Base-by-base conservation (phyloP, 306 rosid species). In the Canavalia ensiformis region DNA sequence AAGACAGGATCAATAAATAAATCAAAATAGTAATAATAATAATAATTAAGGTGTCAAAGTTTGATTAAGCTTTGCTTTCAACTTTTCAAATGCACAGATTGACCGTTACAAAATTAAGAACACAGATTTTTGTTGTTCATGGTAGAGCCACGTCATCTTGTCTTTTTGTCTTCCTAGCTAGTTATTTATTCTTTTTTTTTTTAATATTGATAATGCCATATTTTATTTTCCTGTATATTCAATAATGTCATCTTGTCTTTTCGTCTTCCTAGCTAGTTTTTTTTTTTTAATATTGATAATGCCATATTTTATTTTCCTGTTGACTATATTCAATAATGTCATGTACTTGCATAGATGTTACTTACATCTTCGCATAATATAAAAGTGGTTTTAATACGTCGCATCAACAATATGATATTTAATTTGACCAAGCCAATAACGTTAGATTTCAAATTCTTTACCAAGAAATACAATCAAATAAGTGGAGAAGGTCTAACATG, bases 41-140 rank as follows among this genome's bases (percentile, higher is more conserved):
- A 54, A 39, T 5, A 18, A 39, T 25, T 7, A 75, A 29, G 30
- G 34, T 59, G 28, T 60, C 9, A 12, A 59, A 45, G 47, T 75
- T 60, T 25, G 46, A 56, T 25, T 37, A 74, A 37, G 67, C 4
- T 25, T 56, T 44, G 30, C 69, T 64, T 39, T 64, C 68, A 37
- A 6, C 30, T 6, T 37, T 37, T 65, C 18, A 56, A 1, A 8
- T 8, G 0, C 56, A 44, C 44, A 42, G 1, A 56, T 8, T 29
- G n/a, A 45, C 46, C 33, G 10, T 57, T 44, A 12, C 7, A 59
- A 57, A 59, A 44, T 59, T 7, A 29, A 46, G 71, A 75, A 75
- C 60, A 46, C 46, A 60, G 59, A 60, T 75, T 45, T 58, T 11
- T 66, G 59, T 47, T 31, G 10, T n/a, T 52, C 79, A 58, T 75